Conservation (phyloP, 108 stramenopile species). For the Schizochytrium sp. region DNA sequence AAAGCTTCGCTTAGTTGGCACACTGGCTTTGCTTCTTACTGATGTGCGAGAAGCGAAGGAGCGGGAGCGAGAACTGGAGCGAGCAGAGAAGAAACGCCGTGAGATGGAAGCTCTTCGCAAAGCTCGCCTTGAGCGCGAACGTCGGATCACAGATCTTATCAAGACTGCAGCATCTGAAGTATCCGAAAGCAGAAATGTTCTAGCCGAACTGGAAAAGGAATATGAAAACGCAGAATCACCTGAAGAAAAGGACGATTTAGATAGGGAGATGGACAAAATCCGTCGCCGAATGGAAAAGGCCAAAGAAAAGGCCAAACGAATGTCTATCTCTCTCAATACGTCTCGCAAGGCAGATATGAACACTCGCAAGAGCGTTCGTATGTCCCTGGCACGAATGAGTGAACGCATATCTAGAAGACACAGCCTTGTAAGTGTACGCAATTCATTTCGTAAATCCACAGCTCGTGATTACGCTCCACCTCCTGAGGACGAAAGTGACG, state of each 20-base stretch:
- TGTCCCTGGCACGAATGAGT: neutral
- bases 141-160: conserved; percentile 30
- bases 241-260: neutral
- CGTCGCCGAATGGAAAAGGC: neutral
- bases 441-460: conserved; percentile 6
- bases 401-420: neutral
- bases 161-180: neutral
- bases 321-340: neutral
- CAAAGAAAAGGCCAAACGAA: conserved; percentile 23
- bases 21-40: neutral
- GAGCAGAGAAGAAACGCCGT: neutral
- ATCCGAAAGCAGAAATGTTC: neutral
- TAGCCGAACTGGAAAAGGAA: conserved; percentile 1
- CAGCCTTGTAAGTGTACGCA: neutral
- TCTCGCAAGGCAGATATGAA: neutral
- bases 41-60: neutral
- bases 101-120: conserved; percentile 21
- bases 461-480: neutral
- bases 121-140: conserved; percentile 10
- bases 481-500: neutral
- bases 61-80: neutral
- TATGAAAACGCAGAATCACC: neutral
- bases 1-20: neutral
- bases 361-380: neutral
- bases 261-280: neutral